Evolutionary conservation across 495 filamentous ascomycete genomes (phyloP), one percentile per base, ranked within the genome.

Genomic region (Penicillium egyptiacum): DNA sequence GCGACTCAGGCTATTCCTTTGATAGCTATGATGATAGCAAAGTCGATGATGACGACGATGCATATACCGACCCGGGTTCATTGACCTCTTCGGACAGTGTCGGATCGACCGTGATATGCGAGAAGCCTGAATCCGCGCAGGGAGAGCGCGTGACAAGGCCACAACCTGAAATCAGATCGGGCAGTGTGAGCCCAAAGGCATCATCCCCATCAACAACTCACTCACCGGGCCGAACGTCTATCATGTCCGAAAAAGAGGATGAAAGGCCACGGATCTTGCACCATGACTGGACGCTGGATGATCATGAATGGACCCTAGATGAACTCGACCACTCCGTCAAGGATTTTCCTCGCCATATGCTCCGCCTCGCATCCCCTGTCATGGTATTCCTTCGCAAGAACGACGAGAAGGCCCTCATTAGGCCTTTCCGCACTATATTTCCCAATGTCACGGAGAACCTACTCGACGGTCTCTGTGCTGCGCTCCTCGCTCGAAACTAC

Each of bases 401-500:
- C 26, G 67, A 75, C 25, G 75, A 79, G 57, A 71, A 70, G 53
- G 59, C 63, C 12, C 60, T 76, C 3, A 35, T 72, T 3, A 70
- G 70, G 3, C 77, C 79, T 6, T 81, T 88, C 58, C 75, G 78
- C 23, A 78, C 75, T 17, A 83, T 87, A 22, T 88, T 88, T 52
- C 81, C 82, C 0, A 54, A 74, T 8, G 80, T 77, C 22, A 71
- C 80, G 5, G 78, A 85, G 49, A 78, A 76, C 52, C 66, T 85
- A 5, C 79, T 84, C 28, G 81, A 86, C 45, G 77, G 82, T 5
- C 76, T 88, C n/a, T 88, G 86, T 55, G 84, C 85, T 2, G 79
- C 85, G 39, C 60, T 88, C 20, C 74, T 88, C 19, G 84, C 82
- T 0, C 82, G 81, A 53, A 87, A 87, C 59, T 86, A 86, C 64